These are phyloP conservation scores for Aspergillus niger DNA, from an alignment of 2,329 filamentous ascomycete species.

Conservation along the genomic window DNA sequence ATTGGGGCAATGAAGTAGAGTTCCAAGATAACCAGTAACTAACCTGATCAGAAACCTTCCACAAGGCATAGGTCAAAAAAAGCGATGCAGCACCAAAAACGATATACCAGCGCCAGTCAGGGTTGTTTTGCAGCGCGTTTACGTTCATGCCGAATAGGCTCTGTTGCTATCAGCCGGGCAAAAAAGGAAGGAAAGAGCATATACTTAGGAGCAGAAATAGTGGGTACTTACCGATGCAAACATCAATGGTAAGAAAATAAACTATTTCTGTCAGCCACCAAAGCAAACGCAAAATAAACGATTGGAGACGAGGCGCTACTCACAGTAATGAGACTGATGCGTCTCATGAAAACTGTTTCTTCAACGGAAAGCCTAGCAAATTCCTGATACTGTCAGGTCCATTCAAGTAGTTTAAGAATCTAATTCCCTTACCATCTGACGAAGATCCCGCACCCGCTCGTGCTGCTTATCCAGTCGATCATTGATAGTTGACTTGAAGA, in stretches of 20 bases:
- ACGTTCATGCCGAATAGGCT: too few species aligned
- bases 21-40: neutral
- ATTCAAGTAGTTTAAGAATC: rapidly evolving
- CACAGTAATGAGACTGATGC: neutral
- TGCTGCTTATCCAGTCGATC: too few species aligned
- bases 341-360: neutral
- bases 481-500: too few species aligned
- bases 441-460: too few species aligned
- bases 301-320: neutral
- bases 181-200: neutral
- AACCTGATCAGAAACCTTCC: neutral
- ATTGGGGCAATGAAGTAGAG: neutral
- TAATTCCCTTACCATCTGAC: too few species aligned
- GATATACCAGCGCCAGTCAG: neutral
- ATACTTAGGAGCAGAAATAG: rapidly evolving
- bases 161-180: too few species aligned
- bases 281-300: too few species aligned
- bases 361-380: too few species aligned
- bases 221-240: neutral
- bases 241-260: neutral
- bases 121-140: neutral
- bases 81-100: neutral
- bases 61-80: neutral
- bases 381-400: too few species aligned
- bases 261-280: too few species aligned